Evolutionary conservation across 805 yeast genomes (phyloP).

Genomic region (Debaryomyces hansenii): DNA sequence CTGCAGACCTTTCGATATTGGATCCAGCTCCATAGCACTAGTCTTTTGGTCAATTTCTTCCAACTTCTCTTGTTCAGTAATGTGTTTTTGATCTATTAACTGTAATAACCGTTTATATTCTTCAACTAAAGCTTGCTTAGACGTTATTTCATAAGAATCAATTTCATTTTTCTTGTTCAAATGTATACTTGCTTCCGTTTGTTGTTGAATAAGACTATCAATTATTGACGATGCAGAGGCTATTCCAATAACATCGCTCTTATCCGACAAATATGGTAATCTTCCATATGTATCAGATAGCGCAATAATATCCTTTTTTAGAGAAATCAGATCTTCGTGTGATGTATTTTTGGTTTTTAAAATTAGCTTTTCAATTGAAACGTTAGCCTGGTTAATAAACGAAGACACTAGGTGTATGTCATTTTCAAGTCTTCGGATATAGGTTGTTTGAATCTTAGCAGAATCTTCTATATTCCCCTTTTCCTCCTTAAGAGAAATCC

Average conservation of each 20-base stretch:
- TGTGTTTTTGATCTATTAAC: not conserved
- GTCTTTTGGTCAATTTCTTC: slow-evolving; percentile 2
- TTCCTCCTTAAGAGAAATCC: not conserved
- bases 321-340: not conserved
- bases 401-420: slow-evolving; percentile 18
- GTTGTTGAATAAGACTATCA: slow-evolving; percentile 6
- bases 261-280: slow-evolving; percentile 25
- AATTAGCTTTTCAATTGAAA: slow-evolving; percentile 14
- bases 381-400: slow-evolving; percentile 22
- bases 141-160: not conserved
- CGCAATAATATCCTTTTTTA: slow-evolving; percentile 17
- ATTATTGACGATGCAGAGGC: slow-evolving; percentile 21
- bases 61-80: not conserved
- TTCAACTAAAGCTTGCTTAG: not conserved
- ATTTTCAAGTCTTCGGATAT: slow-evolving; percentile 13
- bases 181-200: slow-evolving; percentile 7
- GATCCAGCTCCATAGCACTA: not conserved
- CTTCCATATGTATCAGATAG: slow-evolving; percentile 15
- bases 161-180: not conserved
- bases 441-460: slow-evolving; percentile 8
- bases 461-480: not conserved
- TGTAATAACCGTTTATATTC: not conserved
- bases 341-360: not conserved
- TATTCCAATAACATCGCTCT: slow-evolving; percentile 27
- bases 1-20: not conserved